Percentiles rank a stretch among this genome's conserved stretches.
Evolutionary conservation across 2,329 filamentous ascomycete genomes (phyloP).

Genomic region (Diaporthe sp.): DNA sequence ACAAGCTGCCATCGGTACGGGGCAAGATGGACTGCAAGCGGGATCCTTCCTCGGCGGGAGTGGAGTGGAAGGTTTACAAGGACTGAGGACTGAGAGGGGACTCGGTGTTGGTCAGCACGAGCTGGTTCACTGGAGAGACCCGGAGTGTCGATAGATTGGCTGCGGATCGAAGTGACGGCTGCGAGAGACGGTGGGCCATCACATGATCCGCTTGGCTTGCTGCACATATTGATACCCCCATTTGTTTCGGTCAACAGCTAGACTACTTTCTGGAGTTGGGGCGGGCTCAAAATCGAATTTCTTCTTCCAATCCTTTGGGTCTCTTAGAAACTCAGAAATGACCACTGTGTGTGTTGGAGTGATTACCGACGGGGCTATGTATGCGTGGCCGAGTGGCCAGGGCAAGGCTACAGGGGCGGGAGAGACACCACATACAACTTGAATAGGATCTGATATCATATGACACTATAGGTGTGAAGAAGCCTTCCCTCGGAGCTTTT

Average conservation of each 20-base stretch:
- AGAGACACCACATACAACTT: background rate
- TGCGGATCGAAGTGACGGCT: background rate
- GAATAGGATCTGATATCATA: background rate
- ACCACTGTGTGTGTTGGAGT: background rate
- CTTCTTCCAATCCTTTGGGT: background rate
- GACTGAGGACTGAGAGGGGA: constrained; percentile 37
- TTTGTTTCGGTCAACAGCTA: background rate
- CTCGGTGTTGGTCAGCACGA: background rate
- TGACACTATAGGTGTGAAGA: background rate
- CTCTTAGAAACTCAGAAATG: background rate
- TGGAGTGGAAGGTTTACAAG: constrained; percentile 43
- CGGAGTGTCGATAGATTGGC: background rate
- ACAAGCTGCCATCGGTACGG: constrained; percentile 11
- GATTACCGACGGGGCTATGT: background rate
- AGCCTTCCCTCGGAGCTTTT: background rate
- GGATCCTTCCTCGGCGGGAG: constrained; percentile 22
- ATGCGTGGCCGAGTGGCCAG: background rate
- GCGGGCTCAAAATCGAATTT: background rate
- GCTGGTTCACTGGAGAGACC: too few relatives aligned
- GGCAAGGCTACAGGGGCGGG: background rate
- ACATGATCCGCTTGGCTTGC: background rate
- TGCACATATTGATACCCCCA: constrained; percentile 9
- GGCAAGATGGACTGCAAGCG: constrained; percentile 42
- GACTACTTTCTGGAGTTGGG: background rate
- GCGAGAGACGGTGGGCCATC: background rate